A percentile compares a stretch with the other conserved stretches of the same genome.
Evolutionary conservation across 257 asterid genomes (phyloP).

Genomic region (Solanum rostratum): DNA sequence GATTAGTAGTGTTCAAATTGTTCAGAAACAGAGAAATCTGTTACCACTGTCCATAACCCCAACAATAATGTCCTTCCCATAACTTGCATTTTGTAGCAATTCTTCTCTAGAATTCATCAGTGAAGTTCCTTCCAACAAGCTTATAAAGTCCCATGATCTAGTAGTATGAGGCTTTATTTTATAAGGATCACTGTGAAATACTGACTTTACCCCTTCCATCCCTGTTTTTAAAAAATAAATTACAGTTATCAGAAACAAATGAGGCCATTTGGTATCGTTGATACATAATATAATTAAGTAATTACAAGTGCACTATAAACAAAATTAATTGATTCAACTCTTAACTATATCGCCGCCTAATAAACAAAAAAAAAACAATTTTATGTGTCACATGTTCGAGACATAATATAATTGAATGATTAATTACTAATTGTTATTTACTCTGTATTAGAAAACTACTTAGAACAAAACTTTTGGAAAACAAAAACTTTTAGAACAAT

Average conservation of each 20-base stretch:
- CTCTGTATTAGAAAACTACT: too few species aligned
- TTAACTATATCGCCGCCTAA: neutral
- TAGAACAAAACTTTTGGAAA: too few species aligned
- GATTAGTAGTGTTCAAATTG: neutral
- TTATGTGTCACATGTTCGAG: neutral
- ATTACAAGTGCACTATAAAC: neutral
- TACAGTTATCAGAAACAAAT: neutral
- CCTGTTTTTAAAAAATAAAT: neutral
- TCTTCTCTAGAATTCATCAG: neutral
- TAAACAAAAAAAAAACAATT: neutral
- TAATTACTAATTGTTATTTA: too few species aligned
- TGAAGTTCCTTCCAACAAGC: conserved; percentile 19
- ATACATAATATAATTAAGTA: neutral
- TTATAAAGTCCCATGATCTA: conserved; percentile 41
- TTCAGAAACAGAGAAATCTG: neutral
- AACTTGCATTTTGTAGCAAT: conserved; percentile 12
- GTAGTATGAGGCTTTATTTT: conserved; percentile 30
- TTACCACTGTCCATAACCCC: conserved; percentile 34
- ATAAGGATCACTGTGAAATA: conserved; percentile 27
- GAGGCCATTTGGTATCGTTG: neutral
- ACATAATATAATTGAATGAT: neutral
- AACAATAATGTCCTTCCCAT: conserved; percentile 20
- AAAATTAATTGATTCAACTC: neutral
- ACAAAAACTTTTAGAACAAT: too few species aligned
- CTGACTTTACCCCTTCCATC: conserved; percentile 37